Evolutionary conservation across 306 rosid species (phyloP).

Genomic region (Casuarina cunninghamiana): DNA sequence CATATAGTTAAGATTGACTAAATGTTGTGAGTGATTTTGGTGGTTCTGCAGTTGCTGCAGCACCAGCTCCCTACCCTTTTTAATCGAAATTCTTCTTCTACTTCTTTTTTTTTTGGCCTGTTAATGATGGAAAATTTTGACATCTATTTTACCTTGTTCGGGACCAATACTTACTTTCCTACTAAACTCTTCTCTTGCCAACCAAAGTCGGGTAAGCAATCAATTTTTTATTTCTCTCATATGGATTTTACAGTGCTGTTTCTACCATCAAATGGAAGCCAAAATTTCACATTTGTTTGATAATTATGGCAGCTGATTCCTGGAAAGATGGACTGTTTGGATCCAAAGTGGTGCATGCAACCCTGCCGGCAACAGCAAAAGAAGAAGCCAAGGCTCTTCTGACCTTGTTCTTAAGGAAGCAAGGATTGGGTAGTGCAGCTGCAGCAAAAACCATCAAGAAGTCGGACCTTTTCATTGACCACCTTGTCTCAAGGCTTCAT

Average conservation of each 20-base stretch:
- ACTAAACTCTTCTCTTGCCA: constrained; percentile 52
- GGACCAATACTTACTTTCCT: constrained; percentile 49
- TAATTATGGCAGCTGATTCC: constrained; percentile 35
- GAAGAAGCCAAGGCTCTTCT: constrained; percentile 91
- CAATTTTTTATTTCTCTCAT: constrained; percentile 11
- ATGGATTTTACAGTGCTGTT: constrained; percentile 15
- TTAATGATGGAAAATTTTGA: neutral
- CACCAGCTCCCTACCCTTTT: neutral
- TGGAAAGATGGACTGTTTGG: constrained; percentile 53
- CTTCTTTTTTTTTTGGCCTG: neutral
- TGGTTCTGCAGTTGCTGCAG: neutral
- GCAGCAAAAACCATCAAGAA: constrained; percentile 78
- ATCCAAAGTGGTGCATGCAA: constrained; percentile 46
- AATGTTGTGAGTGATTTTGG: neutral
- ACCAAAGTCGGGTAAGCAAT: constrained; percentile 59
- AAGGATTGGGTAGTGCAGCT: constrained; percentile 63
- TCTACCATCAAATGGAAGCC: neutral
- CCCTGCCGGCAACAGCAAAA: constrained; percentile 77
- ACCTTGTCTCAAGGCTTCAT: constrained; percentile 79
- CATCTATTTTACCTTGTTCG: constrained; percentile 29
- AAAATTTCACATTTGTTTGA: constrained; percentile 7
- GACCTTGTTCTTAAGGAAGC: constrained; percentile 76
- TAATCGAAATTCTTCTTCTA: too few species aligned
- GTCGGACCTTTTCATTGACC: constrained; percentile 68
- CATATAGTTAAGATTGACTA: too few species aligned